phyloP scores from a whole-genome alignment of 1,284 basidiomycete genomes.

The Violaceomyces palustris region DNA sequence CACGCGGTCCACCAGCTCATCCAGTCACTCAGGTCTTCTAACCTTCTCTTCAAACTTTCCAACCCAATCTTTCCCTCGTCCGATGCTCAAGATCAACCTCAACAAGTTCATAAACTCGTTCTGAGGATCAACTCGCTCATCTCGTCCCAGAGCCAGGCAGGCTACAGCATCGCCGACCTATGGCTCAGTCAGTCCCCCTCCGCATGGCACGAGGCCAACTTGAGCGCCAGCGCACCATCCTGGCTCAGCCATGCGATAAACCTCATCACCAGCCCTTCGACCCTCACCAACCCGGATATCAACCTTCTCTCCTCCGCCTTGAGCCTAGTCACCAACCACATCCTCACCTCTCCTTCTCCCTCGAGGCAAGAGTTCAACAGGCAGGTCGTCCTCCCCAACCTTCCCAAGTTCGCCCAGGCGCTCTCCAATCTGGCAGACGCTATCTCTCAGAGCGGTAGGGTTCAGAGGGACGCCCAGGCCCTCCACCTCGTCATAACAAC shows the following conservation, averaged over 20 bases:
- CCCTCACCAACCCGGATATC: slow-evolving; percentile 3
- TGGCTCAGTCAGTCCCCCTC: slow-evolving; percentile 25
- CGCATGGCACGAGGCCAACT: slow-evolving; percentile 18
- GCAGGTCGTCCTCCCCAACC: slow-evolving; percentile 26
- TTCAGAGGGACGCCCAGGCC: slow-evolving; percentile 1
- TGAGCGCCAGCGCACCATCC: slow-evolving; percentile 11
- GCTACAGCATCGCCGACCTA: slow-evolving; percentile 16
- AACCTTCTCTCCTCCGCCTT: slow-evolving; percentile 16
- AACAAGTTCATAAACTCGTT: slow-evolving; percentile 27
- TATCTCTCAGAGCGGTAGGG: not conserved
- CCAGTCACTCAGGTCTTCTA: slow-evolving; percentile 13
- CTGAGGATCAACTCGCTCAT: slow-evolving; percentile 28
- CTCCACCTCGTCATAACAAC: slow-evolving; percentile 11
- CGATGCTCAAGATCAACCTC: no score
- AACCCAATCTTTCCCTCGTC: no score
- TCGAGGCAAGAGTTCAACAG: slow-evolving; percentile 31
- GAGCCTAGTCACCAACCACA: slow-evolving; percentile 8
- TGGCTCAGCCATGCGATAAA: slow-evolving; percentile 31
- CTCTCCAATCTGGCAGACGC: slow-evolving; percentile 4
- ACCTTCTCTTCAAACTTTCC: slow-evolving; percentile 6
- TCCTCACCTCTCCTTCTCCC: slow-evolving; percentile 15
- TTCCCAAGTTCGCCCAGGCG: slow-evolving; percentile 11
- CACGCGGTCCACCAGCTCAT: slow-evolving; percentile 8
- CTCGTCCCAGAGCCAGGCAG: slow-evolving; percentile 18
- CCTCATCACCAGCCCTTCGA: slow-evolving; percentile 11